Percentiles rank a stretch among this genome's conserved stretches.
Evolutionary conservation across 2,329 filamentous ascomycete genomes (phyloP).

Genomic region (Botrytis fabae): DNA sequence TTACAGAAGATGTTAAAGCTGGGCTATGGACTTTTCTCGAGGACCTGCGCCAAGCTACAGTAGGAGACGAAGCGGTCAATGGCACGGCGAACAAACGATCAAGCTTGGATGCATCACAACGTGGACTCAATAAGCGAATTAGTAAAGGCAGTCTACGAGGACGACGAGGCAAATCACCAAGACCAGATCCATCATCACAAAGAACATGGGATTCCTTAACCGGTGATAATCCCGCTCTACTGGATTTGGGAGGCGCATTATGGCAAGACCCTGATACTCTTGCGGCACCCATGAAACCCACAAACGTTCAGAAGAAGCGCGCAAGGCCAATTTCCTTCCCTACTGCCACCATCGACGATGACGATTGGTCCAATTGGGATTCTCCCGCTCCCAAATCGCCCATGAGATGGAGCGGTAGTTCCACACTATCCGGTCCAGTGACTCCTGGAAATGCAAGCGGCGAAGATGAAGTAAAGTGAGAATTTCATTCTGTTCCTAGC

Average conservation of each 20-base stretch:
- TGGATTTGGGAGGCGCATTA: slow-evolving; percentile 32
- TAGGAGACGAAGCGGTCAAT: slow-evolving; percentile 84
- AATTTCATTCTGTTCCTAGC: slow-evolving; percentile 3
- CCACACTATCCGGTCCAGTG: slow-evolving; percentile 29
- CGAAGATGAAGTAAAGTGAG: slow-evolving; percentile 37
- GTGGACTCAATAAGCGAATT: slow-evolving; percentile 39
- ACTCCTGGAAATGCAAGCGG: slow-evolving; percentile 34
- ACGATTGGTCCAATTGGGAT: slow-evolving; percentile 67
- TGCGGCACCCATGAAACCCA: slow-evolving; percentile 27
- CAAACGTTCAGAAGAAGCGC: slow-evolving; percentile 30
- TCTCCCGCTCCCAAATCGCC: slow-evolving; percentile 55
- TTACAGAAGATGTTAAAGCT: slow-evolving; percentile 74
- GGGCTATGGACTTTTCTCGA: slow-evolving; percentile 94
- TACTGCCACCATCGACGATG: slow-evolving; percentile 47
- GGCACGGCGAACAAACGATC: slow-evolving; percentile 43
- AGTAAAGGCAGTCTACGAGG: slow-evolving; percentile 41
- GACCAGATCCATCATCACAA: slow-evolving; percentile 19
- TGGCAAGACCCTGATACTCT: slow-evolving; percentile 25
- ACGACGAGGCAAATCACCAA: slow-evolving; percentile 31
- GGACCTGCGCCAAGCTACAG: slow-evolving; percentile 90
- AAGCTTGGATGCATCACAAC: slow-evolving; percentile 41
- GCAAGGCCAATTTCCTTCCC: slow-evolving; percentile 33
- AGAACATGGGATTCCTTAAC: slow-evolving; percentile 40
- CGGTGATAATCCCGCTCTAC: slow-evolving; percentile 29
- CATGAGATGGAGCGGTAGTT: slow-evolving; percentile 59